phyloP scores from a whole-genome alignment of 805 yeast genomes.

The Saturnispora sekii region DNA sequence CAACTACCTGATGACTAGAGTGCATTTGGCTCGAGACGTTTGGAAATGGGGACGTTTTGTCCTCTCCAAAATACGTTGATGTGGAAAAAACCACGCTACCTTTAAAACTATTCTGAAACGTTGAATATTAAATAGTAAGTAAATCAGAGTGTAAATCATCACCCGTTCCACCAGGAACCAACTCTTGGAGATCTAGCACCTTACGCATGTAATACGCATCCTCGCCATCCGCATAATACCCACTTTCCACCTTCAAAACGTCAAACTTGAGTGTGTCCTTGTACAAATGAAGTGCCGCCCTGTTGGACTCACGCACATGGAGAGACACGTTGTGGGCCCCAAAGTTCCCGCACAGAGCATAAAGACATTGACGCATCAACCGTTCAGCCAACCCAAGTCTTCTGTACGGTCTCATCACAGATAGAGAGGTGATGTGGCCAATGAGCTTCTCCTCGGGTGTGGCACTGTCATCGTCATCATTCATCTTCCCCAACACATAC shows the following conservation, averaged over 20 bases:
- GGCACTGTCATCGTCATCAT: conserved; percentile 59
- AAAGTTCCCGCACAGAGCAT: conserved; percentile 72
- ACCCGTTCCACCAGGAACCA: conserved; percentile 43
- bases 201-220: conserved; percentile 95
- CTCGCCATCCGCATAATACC: conserved; percentile 96
- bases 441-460: conserved; percentile 51
- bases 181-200: conserved; percentile 47
- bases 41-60: conserved; percentile 23
- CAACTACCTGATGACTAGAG: conserved; percentile 75
- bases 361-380: conserved; percentile 71
- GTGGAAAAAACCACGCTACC: conserved; percentile 99
- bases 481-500: conserved; percentile 93
- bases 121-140: conserved; percentile 14
- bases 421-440: conserved; percentile 89
- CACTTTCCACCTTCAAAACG: conserved; percentile 69
- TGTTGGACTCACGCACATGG: conserved; percentile 88
- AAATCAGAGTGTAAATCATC: conserved; percentile 51
- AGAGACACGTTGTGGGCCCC: conserved; percentile 76
- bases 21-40: conserved; percentile 99
- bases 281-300: conserved; percentile 90
- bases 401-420: conserved; percentile 93
- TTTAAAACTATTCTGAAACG: conserved; percentile 21
- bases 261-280: conserved; percentile 77
- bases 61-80: conserved; percentile 48
- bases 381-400: conserved; percentile 92